Evolutionary conservation across 2,329 filamentous ascomycete species (phyloP).

Genomic region (Thielaviopsis populi): DNA sequence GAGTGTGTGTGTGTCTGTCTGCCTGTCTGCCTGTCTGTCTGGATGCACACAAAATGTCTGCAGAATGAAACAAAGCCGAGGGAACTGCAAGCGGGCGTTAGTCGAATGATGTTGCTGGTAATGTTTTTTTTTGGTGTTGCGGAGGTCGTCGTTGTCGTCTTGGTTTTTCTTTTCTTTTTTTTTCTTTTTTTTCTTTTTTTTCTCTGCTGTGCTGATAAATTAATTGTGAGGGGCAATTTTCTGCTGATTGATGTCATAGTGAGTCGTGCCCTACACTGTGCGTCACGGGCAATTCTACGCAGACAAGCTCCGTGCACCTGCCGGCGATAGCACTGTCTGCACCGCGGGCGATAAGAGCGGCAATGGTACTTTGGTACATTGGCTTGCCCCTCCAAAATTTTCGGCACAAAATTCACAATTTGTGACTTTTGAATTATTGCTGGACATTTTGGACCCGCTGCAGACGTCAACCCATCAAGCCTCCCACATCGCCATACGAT

Average conservation of each 20-base stretch:
- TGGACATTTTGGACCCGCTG: not conserved
- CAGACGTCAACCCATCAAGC: too few relatives aligned
- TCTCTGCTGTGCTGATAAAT: conserved; percentile 13
- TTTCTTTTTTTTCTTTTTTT: too few relatives aligned
- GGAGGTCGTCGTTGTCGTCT: too few relatives aligned
- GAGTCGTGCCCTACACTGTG: conserved; percentile 15
- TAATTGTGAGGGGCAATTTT: conserved; percentile 16
- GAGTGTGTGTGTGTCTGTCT: too few relatives aligned
- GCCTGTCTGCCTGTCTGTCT: too few relatives aligned
- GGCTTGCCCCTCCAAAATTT: conserved; percentile 17
- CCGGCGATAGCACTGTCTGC: conserved; percentile 3
- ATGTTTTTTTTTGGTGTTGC: too few relatives aligned
- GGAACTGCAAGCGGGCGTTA: too few relatives aligned
- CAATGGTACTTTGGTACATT: not conserved
- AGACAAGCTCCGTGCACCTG: not conserved
- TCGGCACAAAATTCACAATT: not conserved
- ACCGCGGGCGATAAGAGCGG: not conserved
- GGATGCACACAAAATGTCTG: too few relatives aligned
- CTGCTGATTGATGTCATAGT: conserved; percentile 16
- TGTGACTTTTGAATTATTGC: not conserved
- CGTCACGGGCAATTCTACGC: not conserved
- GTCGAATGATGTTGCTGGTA: too few relatives aligned
- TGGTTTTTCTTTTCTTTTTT: too few relatives aligned
- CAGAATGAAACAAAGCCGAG: too few relatives aligned
- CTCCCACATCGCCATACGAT: too few relatives aligned